Percentiles rank a stretch among this genome's conserved stretches.
Evolutionary conservation across 2,329 filamentous ascomycete species (phyloP).

Genomic region (Fusarium pilosicola): DNA sequence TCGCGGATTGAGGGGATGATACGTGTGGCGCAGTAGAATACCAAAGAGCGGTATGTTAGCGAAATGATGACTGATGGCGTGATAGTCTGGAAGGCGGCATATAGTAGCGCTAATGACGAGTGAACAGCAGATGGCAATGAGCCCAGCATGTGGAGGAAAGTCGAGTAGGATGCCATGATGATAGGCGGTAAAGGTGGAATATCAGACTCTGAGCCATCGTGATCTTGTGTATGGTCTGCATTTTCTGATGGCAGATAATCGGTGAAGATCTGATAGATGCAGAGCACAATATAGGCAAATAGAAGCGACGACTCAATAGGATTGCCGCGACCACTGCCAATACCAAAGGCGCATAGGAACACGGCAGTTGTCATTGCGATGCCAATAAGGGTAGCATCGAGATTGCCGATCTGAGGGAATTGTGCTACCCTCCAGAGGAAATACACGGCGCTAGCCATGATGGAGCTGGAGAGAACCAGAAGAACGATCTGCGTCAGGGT

Average conservation of each 20-base stretch:
- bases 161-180: slow-evolving; percentile 98
- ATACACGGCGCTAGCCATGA: slow-evolving; percentile 93
- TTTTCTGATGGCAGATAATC: slow-evolving; percentile 90
- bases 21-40: slow-evolving; percentile 93
- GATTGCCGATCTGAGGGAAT: slow-evolving; percentile 91
- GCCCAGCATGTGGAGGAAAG: slow-evolving; percentile 83
- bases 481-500: slow-evolving; percentile 78
- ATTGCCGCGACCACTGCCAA: slow-evolving; percentile 92
- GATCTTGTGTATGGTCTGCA: slow-evolving; percentile 62
- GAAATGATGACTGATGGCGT: slow-evolving; percentile 97
- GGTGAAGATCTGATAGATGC: slow-evolving; percentile 99
- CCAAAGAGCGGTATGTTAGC: slow-evolving; percentile 90
- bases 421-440: slow-evolving; percentile 95
- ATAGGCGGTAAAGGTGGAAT: slow-evolving; percentile 97
- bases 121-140: slow-evolving; percentile 85
- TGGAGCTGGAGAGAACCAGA: slow-evolving; percentile 85
- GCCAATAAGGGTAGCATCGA: slow-evolving; percentile 92
- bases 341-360: slow-evolving; percentile 93
- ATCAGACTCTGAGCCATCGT: slow-evolving; percentile 73
- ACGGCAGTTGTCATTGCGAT: slow-evolving; percentile 91
- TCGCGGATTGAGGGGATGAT: slow-evolving; percentile 95
- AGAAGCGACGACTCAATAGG: slow-evolving; percentile 94
- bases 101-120: slow-evolving; percentile 85
- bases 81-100: slow-evolving; percentile 93
- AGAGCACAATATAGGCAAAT: slow-evolving; percentile 97